Conservation (phyloP, 139 green algal genomes). For the Closterium sp. region DNA sequence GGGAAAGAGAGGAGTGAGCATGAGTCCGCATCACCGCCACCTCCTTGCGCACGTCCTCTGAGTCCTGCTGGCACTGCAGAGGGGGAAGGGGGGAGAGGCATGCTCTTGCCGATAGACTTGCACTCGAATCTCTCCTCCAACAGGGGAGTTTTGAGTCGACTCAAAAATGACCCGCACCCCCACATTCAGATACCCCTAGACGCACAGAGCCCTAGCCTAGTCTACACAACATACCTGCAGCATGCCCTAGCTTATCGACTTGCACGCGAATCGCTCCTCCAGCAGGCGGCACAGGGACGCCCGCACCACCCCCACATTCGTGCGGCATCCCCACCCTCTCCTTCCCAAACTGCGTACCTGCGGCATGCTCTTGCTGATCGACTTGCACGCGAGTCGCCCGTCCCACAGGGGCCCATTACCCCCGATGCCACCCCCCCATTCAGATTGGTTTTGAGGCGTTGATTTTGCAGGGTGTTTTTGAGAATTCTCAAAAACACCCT, state of each 20-base stretch:
- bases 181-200: too few relatives aligned
- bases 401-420: constrained; percentile 61
- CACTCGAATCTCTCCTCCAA: constrained; percentile 67
- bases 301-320: constrained; percentile 11
- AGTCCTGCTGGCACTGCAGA: neutral
- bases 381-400: constrained; percentile 72
- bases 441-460: too few relatives aligned
- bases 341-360: constrained; percentile 49
- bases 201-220: too few relatives aligned
- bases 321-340: too few relatives aligned
- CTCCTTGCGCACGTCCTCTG: too few relatives aligned
- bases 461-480: too few relatives aligned
- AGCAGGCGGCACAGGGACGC: constrained; percentile 55
- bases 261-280: constrained; percentile 70
- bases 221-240: constrained; percentile 56
- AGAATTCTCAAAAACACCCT: constrained; percentile 48
- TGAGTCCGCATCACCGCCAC: too few relatives aligned
- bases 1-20: too few relatives aligned
- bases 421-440: too few relatives aligned
- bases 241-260: constrained; percentile 86
- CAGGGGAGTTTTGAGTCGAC: constrained; percentile 51
- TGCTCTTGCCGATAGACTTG: constrained; percentile 87
- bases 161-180: too few relatives aligned
- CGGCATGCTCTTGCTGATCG: constrained; percentile 86
- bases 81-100: constrained; percentile 52